Evolutionary conservation across 148 eudicot genomes (phyloP).

Genomic region (Chenopodium berlandieri): DNA sequence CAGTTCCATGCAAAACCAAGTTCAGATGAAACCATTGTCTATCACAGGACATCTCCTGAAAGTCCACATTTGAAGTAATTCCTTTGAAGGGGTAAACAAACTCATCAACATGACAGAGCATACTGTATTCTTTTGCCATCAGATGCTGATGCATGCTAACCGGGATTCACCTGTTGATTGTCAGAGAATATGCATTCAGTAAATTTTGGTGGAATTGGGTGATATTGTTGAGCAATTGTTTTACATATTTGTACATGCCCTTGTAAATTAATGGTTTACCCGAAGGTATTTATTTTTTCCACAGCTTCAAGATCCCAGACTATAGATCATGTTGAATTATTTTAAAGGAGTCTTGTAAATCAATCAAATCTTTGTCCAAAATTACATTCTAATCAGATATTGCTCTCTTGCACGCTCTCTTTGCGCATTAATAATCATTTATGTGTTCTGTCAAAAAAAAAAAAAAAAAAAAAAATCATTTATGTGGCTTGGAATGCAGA

Average conservation of each 20-base stretch:
- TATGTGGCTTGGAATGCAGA: background rate
- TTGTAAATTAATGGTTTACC: constrained; percentile 17
- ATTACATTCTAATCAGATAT: background rate
- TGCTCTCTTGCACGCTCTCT: background rate
- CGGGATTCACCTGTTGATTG: background rate
- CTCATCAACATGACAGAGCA: background rate
- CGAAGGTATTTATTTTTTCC: background rate
- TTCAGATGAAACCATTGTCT: constrained; percentile 41
- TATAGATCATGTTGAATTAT: constrained; percentile 1
- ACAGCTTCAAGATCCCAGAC: background rate
- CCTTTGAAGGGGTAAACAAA: background rate
- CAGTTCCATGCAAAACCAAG: constrained; percentile 79
- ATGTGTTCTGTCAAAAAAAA: background rate
- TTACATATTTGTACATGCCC: constrained; percentile 6
- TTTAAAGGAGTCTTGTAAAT: background rate
- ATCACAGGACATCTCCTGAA: constrained; percentile 49
- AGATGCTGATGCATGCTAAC: constrained; percentile 1
- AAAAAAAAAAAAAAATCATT: too few relatives aligned
- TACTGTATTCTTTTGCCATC: constrained; percentile 5
- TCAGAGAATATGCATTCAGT: background rate
- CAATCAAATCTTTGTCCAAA: background rate
- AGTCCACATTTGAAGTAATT: constrained; percentile 22
- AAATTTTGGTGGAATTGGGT: background rate
- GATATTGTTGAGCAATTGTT: background rate
- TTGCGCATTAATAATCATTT: background rate